These are phyloP conservation scores for Arthromyces matolae DNA, from an alignment of 768 basidiomycete species.

Conservation along the genomic window DNA sequence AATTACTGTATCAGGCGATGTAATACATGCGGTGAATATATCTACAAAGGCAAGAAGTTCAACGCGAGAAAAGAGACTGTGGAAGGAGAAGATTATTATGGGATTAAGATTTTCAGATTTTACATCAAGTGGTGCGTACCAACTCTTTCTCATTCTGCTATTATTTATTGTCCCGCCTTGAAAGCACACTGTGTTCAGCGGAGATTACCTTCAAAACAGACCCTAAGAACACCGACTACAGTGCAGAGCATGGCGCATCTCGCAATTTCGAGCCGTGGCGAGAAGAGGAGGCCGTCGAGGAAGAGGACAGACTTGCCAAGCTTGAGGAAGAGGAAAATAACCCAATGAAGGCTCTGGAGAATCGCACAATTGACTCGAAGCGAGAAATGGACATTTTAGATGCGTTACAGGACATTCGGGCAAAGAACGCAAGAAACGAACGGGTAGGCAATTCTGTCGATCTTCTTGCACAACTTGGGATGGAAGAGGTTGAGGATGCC, in stretches of 20 bases:
- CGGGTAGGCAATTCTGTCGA: constrained; percentile 74
- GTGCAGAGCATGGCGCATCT: constrained; percentile 93
- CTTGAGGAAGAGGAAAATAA: constrained; percentile 93
- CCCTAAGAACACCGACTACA: constrained; percentile 94
- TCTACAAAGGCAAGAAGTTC: constrained; percentile 99
- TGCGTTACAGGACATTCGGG: constrained; percentile 88
- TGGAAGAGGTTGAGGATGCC: constrained; percentile 72
- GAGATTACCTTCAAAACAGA: constrained; percentile 99
- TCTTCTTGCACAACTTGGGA: constrained; percentile 55
- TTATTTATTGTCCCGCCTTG: too few relatives aligned
- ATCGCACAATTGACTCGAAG: constrained; percentile 87
- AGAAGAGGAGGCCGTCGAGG: constrained; percentile 72
- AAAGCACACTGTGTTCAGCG: constrained; percentile 89
- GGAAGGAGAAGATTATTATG: constrained; percentile 94
- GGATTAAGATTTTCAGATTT: constrained; percentile 94
- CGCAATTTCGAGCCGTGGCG: constrained; percentile 98
- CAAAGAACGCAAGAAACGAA: constrained; percentile 85
- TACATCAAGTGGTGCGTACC: constrained; percentile 79
- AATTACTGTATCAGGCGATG: constrained; percentile 59
- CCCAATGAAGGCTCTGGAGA: constrained; percentile 96
- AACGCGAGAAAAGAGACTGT: constrained; percentile 99
- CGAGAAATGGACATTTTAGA: constrained; percentile 99
- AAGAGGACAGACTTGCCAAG: constrained; percentile 80
- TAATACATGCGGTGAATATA: constrained; percentile 96
- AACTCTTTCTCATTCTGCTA: constrained; percentile 16